Percentiles rank a stretch among this genome's conserved stretches.
Evolutionary conservation across 202 grass and related monocot species (phyloP).

Genomic region (Setaria italica): DNA sequence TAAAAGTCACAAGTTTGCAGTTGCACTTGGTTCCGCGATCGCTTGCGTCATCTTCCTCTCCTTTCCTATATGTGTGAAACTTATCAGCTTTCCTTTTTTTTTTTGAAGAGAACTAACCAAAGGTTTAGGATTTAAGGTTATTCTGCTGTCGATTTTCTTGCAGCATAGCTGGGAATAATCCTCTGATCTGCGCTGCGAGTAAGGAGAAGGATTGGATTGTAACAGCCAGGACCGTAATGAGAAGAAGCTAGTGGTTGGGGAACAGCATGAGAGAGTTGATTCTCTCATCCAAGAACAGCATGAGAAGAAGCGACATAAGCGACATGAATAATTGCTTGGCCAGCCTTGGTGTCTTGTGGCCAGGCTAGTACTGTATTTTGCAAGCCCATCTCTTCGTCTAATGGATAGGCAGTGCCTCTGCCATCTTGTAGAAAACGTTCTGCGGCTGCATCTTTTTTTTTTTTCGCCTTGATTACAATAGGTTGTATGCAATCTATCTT

Average conservation of each 20-base stretch:
- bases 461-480: neutral
- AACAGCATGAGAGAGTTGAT: neutral
- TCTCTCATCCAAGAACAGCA: neutral
- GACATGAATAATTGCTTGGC: too few relatives aligned
- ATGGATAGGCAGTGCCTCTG: neutral
- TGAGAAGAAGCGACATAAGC: too few relatives aligned
- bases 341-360: neutral
- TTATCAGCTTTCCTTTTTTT: neutral
- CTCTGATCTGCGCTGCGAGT: neutral
- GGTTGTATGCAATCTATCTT: neutral
- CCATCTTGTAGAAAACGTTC: neutral
- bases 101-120: neutral
- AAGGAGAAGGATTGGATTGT: neutral
- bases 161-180: neutral
- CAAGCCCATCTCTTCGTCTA: neutral
- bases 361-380: neutral
- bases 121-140: neutral
- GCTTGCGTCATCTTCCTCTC: conserved; percentile 58
- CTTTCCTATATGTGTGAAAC: neutral
- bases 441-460: neutral
- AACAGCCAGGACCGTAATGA: neutral
- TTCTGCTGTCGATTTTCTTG: neutral
- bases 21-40: conserved; percentile 61
- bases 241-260: neutral
- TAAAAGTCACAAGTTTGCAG: conserved; percentile 61